phyloP scores from a whole-genome alignment of 306 rosid genomes.

The barrel medic (Medicago truncatula) region MtrunA17r5.0-ANR NC_053042.1:29258501-29259000 shows the following conservation, averaged over 20 bases:
- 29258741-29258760: constrained; percentile 33
- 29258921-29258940: constrained; percentile 97
- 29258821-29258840: constrained; percentile 67
- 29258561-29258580: constrained; percentile 91
- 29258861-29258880: constrained; percentile 95
- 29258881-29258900: constrained; percentile 97
- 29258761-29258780: constrained; percentile 7
- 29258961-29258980: constrained; percentile 94
- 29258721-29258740: constrained; percentile 56
- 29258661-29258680: constrained; percentile 69
- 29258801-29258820: background rate
- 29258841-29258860: constrained; percentile 87
- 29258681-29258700: constrained; percentile 81
- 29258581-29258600: constrained; percentile 89
- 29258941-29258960: constrained; percentile 92
- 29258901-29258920: constrained; percentile 95
- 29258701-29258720: constrained; percentile 80
- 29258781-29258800: constrained; percentile 1
- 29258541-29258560: constrained; percentile 98
- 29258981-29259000: constrained; percentile 73
- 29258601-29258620: constrained; percentile 95
- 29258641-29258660: constrained; percentile 79
- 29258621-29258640: constrained; percentile 96
- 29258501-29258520: constrained; percentile 1
- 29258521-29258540: constrained; percentile 95